Evolutionary conservation across 164 flowering plant species (phyloP).

Genomic region (Umbilicus rupestris): DNA sequence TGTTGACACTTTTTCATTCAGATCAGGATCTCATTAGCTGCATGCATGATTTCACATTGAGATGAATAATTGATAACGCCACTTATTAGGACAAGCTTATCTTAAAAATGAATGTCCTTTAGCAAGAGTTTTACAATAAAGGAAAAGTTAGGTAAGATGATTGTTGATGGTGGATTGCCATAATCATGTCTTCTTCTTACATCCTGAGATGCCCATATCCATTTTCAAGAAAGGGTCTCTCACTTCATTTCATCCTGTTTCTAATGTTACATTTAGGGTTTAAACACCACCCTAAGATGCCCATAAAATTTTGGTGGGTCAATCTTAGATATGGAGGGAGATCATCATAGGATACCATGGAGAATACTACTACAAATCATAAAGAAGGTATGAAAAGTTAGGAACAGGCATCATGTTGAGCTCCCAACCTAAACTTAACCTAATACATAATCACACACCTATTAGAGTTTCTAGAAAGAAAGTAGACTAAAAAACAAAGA

Average conservation of each 20-base stretch:
- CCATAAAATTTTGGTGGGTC: no score
- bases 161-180: not conserved
- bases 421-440: not conserved
- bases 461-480: not conserved
- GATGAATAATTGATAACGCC: no score
- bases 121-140: not conserved
- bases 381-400: constrained; percentile 2
- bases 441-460: constrained; percentile 5
- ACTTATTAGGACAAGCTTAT: no score
- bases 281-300: no score
- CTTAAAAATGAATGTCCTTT: no score
- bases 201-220: not conserved
- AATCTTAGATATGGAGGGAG: not conserved
- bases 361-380: not conserved
- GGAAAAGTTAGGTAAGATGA: not conserved
- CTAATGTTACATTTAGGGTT: no score
- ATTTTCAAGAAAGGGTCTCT: not conserved
- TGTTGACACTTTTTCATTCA: no score
- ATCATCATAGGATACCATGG: not conserved
- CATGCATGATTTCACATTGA: no score
- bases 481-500: constrained; percentile 1
- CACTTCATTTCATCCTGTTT: no score
- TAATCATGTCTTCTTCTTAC: not conserved
- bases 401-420: constrained; percentile 1
- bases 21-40: no score